Base-by-base conservation (phyloP, 1,284 basidiomycete genomes). In the Veloboletus limbatus region DNA sequence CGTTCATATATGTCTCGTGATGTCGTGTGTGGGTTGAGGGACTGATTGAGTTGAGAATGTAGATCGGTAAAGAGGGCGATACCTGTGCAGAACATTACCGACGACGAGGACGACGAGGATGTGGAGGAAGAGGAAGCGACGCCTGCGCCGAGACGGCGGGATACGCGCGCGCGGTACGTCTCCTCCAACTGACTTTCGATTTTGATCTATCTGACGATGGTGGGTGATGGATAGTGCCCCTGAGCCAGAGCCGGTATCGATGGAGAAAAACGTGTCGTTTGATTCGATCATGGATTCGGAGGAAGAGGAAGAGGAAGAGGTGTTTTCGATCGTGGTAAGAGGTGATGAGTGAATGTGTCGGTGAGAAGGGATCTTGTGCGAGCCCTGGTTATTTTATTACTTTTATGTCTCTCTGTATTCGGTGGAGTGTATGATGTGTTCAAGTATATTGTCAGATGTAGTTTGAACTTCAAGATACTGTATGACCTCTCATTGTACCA, bases 51-150 rank as follows among this genome's bases (percentile, higher is more conserved):
- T n/a, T 1, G 35, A 17, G 8, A 9, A 34, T 24, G 47, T 44
- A 74, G 69, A 18, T 65, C 72, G 33, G 59, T 56, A 10, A 72
- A 68, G 51, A 72, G 69, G 49, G 59, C 20, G 54, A 20, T 45
- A 16, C 67, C 43, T 17, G 44, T 44, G 14, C 42, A 43, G 21
- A 48, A 48, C 5, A 54, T 63, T 5, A 60, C 67, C 18, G 68
- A 60, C 39, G 72, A 74, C 0, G 71, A 73, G 10, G 71, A 69
- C 0, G 69, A 69, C 4, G 62, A 64, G 0, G 69, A 69, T 4
- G 62, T 63, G 0, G 64, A 69, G 0, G 62, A 67, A 52, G 44
- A 60, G 6, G 58, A 49, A 27, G 43, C 58, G 2, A 67, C 69
- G 9, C 50, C 59, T 26, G 39, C 42, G 31, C 55, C 56, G 16